Base-by-base conservation (phyloP, 371 early-diverging fungal genomes). In the Mortierella sp. region DNA sequence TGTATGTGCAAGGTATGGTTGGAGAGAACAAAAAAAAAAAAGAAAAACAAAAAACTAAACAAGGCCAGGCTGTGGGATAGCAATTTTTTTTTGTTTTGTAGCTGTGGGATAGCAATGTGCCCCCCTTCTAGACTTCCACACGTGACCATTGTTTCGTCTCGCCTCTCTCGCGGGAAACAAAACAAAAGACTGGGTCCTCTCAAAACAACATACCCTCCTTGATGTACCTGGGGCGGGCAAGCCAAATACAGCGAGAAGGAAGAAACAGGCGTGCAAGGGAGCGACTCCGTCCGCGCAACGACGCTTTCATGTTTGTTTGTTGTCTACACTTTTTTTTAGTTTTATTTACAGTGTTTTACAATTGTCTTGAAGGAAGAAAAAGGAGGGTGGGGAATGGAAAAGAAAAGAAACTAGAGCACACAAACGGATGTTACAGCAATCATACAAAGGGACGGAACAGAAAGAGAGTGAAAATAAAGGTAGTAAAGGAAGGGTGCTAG, bases 291-390 rank as follows among this genome's bases (percentile, higher is more conserved):
- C 48, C 13, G 48, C 48, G 1, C 48, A 48, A 48, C 4, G 55
- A 26, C 1, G 53, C 28, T 57, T 57, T 57, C 34, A 34, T 34
- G 64, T 34, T 37, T 67, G 67, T 67, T 64, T 5, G 34, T 21
- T 24, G 43, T 24, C 67, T 67, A 40, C 37, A 67, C 40, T 67
- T 61, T 24, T 24, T 40, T 14, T 31, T 19, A 13, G 37, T 37
- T 67, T 61, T 61, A 61, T 61, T 67, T 67, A 67, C 67, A 67
- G 34, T 64, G 40, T 67, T 67, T 67, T 67, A 67, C 67, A 67
- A 64, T 59, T 31, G 34, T 24, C 34, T 37, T 37, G 40, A 51
- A 26, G n/a, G 50, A 9, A 19, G 2, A 21, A 16, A 43, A 64
- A n/a, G n/a, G n/a, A n/a, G n/a, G n/a, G n/a, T n/a, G n/a, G n/a